Evolutionary conservation across 1,284 basidiomycete genomes (phyloP).

Genomic region (Heterobasidion annosum): DNA sequence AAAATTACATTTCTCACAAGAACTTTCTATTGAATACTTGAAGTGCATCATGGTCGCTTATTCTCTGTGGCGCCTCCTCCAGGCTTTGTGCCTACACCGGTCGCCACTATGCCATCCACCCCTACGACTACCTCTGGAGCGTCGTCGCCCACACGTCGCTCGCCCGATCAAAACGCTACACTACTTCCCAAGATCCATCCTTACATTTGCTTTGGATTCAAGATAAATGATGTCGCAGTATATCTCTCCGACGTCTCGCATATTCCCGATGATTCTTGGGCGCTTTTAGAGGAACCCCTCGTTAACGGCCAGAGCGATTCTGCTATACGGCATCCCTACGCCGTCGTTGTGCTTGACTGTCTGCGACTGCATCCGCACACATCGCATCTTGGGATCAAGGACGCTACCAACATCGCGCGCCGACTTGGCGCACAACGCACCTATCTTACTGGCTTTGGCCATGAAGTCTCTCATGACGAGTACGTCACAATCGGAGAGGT

Average conservation of each 20-base stretch:
- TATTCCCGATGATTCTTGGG: conserved; percentile 65
- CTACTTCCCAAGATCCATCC: conserved; percentile 36
- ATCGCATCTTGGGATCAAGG: conserved; percentile 65
- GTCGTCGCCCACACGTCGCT: conserved; percentile 6
- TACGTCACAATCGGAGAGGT: conserved; percentile 49
- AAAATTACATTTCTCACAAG: not conserved
- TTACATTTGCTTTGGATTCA: conserved; percentile 69
- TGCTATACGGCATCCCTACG: conserved; percentile 22
- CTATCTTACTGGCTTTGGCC: conserved; percentile 68
- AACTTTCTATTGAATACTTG: not conserved
- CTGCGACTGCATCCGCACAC: conserved; percentile 50
- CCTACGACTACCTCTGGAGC: conserved; percentile 5
- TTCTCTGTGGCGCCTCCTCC: conserved; percentile 34
- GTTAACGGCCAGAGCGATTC: conserved; percentile 13
- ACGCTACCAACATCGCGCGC: conserved; percentile 45
- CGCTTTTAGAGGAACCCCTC: conserved; percentile 28
- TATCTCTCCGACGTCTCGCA: conserved; percentile 72
- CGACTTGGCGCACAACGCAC: conserved; percentile 46
- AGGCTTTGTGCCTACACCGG: conserved; percentile 23
- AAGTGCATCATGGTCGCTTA: conserved; percentile 60
- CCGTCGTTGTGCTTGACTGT: conserved; percentile 64
- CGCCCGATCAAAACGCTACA: conserved; percentile 7
- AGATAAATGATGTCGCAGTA: conserved; percentile 50
- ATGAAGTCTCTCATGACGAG: conserved; percentile 61
- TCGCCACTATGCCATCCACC: not conserved